A percentile compares a stretch with the other conserved stretches of the same genome.
Evolutionary conservation across 2,329 filamentous ascomycete species (phyloP).

Genomic region (Sporothrix luriei): DNA sequence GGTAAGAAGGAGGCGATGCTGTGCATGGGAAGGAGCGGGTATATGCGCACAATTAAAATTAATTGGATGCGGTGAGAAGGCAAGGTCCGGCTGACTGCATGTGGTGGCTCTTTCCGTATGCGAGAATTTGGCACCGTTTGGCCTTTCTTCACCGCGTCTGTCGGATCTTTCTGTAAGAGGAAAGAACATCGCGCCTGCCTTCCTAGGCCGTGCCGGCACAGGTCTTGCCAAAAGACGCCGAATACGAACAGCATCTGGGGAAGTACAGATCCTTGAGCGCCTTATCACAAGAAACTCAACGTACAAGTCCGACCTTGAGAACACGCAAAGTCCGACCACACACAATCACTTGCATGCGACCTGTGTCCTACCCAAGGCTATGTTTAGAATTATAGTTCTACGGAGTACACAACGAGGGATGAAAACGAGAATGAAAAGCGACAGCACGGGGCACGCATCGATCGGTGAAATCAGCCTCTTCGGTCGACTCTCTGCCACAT

Average conservation of each 20-base stretch:
- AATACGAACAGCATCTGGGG: neutral
- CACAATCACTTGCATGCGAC: neutral
- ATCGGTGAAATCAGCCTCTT: slow-evolving; percentile 3
- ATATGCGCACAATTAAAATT: neutral
- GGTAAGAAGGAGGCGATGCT: neutral
- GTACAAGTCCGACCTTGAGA: too few relatives aligned
- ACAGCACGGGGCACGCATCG: neutral
- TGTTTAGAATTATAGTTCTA: slow-evolving; percentile 8
- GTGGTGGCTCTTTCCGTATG: neutral
- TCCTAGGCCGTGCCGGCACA: neutral
- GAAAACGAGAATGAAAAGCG: neutral
- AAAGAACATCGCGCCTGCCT: neutral
- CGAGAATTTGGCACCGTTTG: neutral
- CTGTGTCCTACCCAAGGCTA: slow-evolving; percentile 18
- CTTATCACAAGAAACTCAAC: neutral
- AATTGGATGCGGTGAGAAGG: slow-evolving; percentile 8
- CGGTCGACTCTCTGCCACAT: slow-evolving; percentile 8
- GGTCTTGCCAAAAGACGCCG: neutral
- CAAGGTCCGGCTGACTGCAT: slow-evolving; percentile 7
- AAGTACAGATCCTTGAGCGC: neutral
- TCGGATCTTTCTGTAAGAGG: neutral
- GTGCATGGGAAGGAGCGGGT: slow-evolving; percentile 11
- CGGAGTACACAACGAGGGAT: neutral
- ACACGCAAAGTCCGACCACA: neutral
- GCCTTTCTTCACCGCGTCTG: neutral